These are phyloP conservation scores for Suhomyces prunicola DNA, from an alignment of 805 yeast species.

Conservation along the genomic window DNA sequence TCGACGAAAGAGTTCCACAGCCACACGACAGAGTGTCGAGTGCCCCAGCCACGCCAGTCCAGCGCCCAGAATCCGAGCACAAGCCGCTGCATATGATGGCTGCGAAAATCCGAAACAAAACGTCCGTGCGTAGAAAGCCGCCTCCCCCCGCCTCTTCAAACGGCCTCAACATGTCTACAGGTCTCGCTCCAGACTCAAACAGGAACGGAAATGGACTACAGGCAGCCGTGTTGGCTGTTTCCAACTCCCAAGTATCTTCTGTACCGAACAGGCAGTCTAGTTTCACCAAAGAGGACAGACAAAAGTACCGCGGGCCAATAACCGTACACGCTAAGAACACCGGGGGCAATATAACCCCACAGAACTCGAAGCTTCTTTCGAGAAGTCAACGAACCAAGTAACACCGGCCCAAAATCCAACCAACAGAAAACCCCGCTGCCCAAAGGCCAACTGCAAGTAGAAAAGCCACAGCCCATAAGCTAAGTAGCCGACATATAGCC, in stretches of 20 bases:
- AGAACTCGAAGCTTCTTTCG: slow-evolving; percentile 61
- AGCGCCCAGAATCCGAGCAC: background rate
- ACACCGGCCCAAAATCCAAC: background rate
- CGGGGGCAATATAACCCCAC: slow-evolving; percentile 41
- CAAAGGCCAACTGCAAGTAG: no score
- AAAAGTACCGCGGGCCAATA: slow-evolving; percentile 1
- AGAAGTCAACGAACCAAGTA: slow-evolving; percentile 48
- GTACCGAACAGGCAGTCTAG: slow-evolving; percentile 33
- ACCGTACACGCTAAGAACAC: slow-evolving; percentile 3
- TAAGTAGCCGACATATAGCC: no score
- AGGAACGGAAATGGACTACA: slow-evolving; percentile 31
- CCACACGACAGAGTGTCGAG: background rate
- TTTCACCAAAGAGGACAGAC: slow-evolving; percentile 29
- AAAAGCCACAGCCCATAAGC: no score
- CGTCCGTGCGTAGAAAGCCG: slow-evolving; percentile 24
- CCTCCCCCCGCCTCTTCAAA: slow-evolving; percentile 21
- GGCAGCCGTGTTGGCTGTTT: slow-evolving; percentile 44
- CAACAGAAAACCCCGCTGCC: no score
- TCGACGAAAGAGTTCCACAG: background rate
- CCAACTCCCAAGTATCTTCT: slow-evolving; percentile 23
- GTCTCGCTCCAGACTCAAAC: slow-evolving; percentile 17
- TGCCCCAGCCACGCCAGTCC: background rate
- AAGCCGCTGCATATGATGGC: slow-evolving; percentile 12
- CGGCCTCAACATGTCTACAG: slow-evolving; percentile 28
- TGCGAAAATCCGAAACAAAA: slow-evolving; percentile 13